phyloP scores from a whole-genome alignment of 2,329 filamentous ascomycete genomes.

The Colletotrichum noveboracense region DNA sequence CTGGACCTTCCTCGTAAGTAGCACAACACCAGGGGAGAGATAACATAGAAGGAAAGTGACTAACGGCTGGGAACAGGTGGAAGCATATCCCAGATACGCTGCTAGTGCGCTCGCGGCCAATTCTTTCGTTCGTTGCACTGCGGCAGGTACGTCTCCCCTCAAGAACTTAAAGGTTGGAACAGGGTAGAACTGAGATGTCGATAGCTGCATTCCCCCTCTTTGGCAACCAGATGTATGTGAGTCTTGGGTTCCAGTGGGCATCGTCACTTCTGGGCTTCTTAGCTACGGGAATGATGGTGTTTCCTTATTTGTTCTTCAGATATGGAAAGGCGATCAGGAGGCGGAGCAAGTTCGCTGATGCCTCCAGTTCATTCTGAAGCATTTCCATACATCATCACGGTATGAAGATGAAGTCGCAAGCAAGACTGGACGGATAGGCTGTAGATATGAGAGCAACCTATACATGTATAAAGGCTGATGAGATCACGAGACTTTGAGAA shows the following conservation, averaged over 20 bases:
- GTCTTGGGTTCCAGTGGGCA: conserved; percentile 74
- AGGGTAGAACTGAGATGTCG: background rate
- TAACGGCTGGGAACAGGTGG: conserved; percentile 52
- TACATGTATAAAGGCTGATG: accelerated
- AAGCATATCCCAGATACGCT: conserved; percentile 78
- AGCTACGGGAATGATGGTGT: conserved; percentile 66
- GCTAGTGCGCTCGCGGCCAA: conserved; percentile 84
- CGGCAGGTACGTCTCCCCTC: conserved; percentile 61
- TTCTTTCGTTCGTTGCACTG: conserved; percentile 77
- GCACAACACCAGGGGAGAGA: background rate
- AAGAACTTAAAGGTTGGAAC: background rate
- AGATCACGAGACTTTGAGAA: background rate
- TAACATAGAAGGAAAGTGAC: background rate
- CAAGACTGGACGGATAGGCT: accelerated
- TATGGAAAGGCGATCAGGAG: conserved; percentile 63
- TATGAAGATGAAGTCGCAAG: accelerated
- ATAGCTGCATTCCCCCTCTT: conserved; percentile 78
- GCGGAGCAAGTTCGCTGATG: conserved; percentile 57
- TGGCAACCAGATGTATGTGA: conserved; percentile 74
- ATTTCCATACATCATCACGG: accelerated
- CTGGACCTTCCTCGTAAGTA: conserved; percentile 83
- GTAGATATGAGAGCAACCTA: accelerated
- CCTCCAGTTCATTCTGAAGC: background rate
- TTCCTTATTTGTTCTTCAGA: conserved; percentile 67
- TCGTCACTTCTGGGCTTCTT: conserved; percentile 66